These are phyloP conservation scores for Coemansia aciculifera DNA, from an alignment of 192 early-diverging fungal species.

Conservation along the genomic window DNA sequence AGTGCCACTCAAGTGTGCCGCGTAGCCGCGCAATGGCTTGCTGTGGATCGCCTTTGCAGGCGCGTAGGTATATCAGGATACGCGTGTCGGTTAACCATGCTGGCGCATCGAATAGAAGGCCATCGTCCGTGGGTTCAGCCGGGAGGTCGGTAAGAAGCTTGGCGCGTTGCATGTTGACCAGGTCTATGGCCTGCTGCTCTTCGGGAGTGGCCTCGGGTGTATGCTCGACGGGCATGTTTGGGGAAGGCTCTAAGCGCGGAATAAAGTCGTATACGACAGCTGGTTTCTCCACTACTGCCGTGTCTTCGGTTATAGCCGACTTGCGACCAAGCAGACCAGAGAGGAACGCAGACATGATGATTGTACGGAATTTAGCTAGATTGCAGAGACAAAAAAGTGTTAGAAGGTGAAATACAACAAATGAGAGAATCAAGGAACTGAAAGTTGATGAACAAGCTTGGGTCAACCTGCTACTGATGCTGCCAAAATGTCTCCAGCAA, in stretches of 20 bases:
- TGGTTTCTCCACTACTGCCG: background rate
- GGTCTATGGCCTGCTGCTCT: conserved; percentile 25
- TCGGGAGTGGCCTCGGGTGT: conserved; percentile 34
- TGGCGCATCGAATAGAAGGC: conserved; percentile 14
- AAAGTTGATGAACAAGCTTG: no score
- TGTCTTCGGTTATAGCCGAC: background rate
- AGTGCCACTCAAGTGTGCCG: conserved; percentile 73
- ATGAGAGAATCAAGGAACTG: no score
- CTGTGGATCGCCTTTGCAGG: conserved; percentile 64
- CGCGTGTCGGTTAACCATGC: conserved; percentile 40
- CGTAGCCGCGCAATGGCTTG: conserved; percentile 63
- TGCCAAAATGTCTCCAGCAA: no score
- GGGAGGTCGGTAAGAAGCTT: conserved; percentile 43
- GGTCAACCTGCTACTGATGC: no score
- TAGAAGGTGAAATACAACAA: no score
- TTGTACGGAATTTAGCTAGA: background rate
- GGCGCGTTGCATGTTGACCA: conserved; percentile 17
- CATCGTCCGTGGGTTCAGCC: conserved; percentile 24
- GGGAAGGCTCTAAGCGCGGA: conserved; percentile 21
- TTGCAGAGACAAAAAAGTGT: background rate
- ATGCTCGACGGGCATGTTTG: conserved; percentile 15
- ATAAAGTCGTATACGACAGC: conserved; percentile 18
- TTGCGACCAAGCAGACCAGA: conserved; percentile 26
- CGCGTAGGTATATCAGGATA: conserved; percentile 67
- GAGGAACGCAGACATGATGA: conserved; percentile 20